phyloP scores from a whole-genome alignment of 345 rosid species.

The Stellera chamaejasme region DNA sequence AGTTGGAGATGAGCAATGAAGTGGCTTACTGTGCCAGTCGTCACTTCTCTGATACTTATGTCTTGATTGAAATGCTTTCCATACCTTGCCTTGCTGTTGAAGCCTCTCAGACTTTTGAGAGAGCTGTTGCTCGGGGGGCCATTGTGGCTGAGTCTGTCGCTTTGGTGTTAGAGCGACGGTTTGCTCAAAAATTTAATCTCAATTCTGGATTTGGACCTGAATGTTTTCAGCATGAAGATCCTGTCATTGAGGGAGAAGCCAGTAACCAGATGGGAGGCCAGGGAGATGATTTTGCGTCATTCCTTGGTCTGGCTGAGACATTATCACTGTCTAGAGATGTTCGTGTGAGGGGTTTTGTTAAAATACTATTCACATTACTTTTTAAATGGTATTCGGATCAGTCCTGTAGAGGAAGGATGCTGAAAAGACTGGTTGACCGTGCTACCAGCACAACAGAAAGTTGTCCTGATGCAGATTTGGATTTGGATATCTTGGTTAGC shows the following conservation, averaged over 20 bases:
- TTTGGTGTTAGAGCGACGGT: slow-evolving; percentile 81
- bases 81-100: slow-evolving; percentile 81
- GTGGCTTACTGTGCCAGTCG: slow-evolving; percentile 34
- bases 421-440: slow-evolving; percentile 86
- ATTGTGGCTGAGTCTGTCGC: slow-evolving; percentile 68
- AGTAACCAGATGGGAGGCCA: slow-evolving; percentile 50
- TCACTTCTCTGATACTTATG: slow-evolving; percentile 77
- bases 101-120: slow-evolving; percentile 88
- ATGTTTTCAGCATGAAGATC: slow-evolving; percentile 46
- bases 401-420: slow-evolving; percentile 62
- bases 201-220: slow-evolving; percentile 43
- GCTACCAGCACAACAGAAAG: slow-evolving; percentile 60
- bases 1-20: slow-evolving; percentile 43
- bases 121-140: slow-evolving; percentile 84
- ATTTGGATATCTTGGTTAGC: slow-evolving; percentile 74
- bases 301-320: slow-evolving; percentile 93
- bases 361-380: slow-evolving; percentile 68
- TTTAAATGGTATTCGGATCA: slow-evolving; percentile 85
- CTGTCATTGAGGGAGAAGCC: slow-evolving; percentile 53
- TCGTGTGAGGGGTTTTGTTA: slow-evolving; percentile 74
- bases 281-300: slow-evolving; percentile 58
- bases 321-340: slow-evolving; percentile 67
- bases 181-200: slow-evolving; percentile 43
- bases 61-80: slow-evolving; percentile 88
- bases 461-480: slow-evolving; percentile 54